These are phyloP conservation scores for Xylaria venustula DNA, from an alignment of 495 filamentous ascomycete species.

Conservation along the genomic window DNA sequence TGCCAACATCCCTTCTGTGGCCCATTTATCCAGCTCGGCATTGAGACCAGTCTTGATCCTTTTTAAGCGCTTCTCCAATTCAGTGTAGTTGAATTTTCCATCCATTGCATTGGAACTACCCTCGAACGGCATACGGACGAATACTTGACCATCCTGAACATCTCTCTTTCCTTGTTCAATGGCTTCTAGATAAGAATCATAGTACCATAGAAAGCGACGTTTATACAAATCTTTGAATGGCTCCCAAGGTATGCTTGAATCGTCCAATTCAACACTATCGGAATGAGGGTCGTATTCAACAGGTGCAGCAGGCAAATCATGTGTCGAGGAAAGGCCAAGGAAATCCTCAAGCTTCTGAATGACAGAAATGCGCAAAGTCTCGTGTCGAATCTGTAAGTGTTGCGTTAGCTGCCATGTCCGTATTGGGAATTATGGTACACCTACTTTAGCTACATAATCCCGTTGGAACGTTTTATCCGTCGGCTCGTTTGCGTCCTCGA, in stretches of 20 bases:
- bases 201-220: slow-evolving; percentile 93
- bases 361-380: slow-evolving; percentile 82
- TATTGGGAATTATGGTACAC: neutral
- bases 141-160: slow-evolving; percentile 58
- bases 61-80: slow-evolving; percentile 66
- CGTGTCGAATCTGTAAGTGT: slow-evolving; percentile 74
- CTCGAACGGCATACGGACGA: slow-evolving; percentile 85
- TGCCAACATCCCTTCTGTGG: slow-evolving; percentile 59
- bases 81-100: slow-evolving; percentile 80
- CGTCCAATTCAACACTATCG: slow-evolving; percentile 40
- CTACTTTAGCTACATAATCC: slow-evolving; percentile 83
- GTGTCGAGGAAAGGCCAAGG: slow-evolving; percentile 55
- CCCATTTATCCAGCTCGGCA: slow-evolving; percentile 71
- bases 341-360: slow-evolving; percentile 82
- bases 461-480: slow-evolving; percentile 72
- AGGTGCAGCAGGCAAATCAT: slow-evolving; percentile 31
- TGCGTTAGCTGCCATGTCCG: neutral
- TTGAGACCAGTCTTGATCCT: slow-evolving; percentile 66
- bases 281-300: slow-evolving; percentile 52
- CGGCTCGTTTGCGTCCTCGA: slow-evolving; percentile 67
- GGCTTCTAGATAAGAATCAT: slow-evolving; percentile 74
- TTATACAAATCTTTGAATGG: slow-evolving; percentile 91
- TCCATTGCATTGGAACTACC: slow-evolving; percentile 75
- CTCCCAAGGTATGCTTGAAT: slow-evolving; percentile 56
- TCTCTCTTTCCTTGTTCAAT: slow-evolving; percentile 63